Evolutionary conservation across 2,329 filamentous ascomycete genomes (phyloP), one percentile per base, ranked within the genome.

Genomic region (Colletotrichum camelliae): DNA sequence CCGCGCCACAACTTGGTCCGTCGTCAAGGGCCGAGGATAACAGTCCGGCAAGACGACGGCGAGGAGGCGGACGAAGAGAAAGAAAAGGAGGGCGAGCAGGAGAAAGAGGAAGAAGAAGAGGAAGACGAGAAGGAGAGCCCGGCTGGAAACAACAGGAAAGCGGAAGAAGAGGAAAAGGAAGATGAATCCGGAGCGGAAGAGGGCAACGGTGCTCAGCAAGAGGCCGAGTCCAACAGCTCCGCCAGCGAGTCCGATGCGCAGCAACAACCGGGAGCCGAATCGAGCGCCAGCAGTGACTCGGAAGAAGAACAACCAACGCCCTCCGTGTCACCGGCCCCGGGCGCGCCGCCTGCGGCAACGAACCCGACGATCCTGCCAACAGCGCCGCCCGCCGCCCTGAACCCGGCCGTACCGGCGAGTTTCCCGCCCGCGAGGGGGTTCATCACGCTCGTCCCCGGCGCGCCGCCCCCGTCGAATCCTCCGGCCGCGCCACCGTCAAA

Each of bases 31-130:
- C 61, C 24, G 16, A n/a, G 16, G 29, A 33, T 55, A 31, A 5
- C 18, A 5, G 4, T 29, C 5, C 24, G 29, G 6, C 67, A 67
- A 4, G 64, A 68, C 1, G 70, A 75, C 4, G 70, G 4, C 10
- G 70, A 68, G 10, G 73, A 73, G 21, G 73, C 70, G 48, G 73
- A 75, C 70, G 72, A 31, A 8, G 71, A 74, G n/a, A 39, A 70
- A 9, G 66, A 73, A 18, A 29, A 64, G 13, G 64, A 69, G 21
- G 70, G 43, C 2, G 64, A 62, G 3, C 52, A 55, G 9, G 31
- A 52, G 15, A 57, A 70, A 6, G 67, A 73, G 8, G 33, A 74
- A 10, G 70, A 75, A 1, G 39, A 65, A 5, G 67, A 69, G 18
- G n/a, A 52, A 5, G 7, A 52, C 8, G 10, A 21, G 6, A 21